Percentiles rank a stretch among this genome's conserved stretches.
Conservation (phyloP, 306 rosid species). For the Rubus idaeus region DNA sequence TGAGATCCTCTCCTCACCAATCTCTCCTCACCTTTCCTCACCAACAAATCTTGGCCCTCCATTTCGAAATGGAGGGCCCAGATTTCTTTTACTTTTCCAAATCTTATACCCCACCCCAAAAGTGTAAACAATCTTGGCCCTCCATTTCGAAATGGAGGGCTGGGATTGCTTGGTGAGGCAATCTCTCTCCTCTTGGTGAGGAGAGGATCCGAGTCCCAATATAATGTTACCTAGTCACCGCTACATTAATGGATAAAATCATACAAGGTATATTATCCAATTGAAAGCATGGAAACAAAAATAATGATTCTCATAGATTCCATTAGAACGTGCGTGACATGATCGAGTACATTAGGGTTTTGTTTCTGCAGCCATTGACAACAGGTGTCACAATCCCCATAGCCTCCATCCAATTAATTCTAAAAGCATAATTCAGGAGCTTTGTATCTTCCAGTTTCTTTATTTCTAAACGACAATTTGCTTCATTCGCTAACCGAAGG, state of each 20-base stretch:
- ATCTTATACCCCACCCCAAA: too few species aligned
- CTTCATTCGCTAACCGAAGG: slow-evolving; percentile 6
- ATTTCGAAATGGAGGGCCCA: too few species aligned
- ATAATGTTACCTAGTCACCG: neutral
- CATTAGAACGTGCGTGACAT: slow-evolving; percentile 35
- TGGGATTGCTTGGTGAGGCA: too few species aligned
- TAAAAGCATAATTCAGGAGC: neutral
- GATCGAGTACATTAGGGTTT: neutral
- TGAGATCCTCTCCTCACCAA: too few species aligned
- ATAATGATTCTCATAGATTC: neutral
- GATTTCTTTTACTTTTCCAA: too few species aligned
- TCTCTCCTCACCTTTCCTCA: too few species aligned
- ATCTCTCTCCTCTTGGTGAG: too few species aligned
- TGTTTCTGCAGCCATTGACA: neutral
- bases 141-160: too few species aligned
- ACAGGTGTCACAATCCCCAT: slow-evolving; percentile 14
- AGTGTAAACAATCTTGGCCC: too few species aligned
- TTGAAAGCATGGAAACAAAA: neutral
- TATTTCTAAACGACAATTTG: neutral
- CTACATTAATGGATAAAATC: neutral
- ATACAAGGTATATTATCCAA: neutral
- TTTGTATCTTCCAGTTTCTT: neutral
- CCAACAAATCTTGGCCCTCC: too few species aligned
- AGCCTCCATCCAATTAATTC: neutral
- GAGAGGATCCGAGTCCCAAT: too few species aligned